Evolutionary conservation across 2,329 filamentous ascomycete species (phyloP).

Genomic region (Fusarium sp.): DNA sequence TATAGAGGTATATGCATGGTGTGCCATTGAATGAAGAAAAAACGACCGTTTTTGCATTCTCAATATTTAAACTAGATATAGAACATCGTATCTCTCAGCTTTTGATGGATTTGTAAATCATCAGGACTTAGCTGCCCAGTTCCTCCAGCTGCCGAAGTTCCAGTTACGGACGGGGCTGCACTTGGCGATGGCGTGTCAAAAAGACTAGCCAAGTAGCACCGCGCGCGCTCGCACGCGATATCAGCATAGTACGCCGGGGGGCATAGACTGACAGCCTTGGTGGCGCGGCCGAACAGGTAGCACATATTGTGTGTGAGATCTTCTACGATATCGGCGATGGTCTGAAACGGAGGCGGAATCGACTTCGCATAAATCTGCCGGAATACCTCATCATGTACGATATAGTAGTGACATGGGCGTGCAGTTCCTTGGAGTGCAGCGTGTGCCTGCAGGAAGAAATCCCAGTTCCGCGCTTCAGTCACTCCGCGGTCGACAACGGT

Average conservation of each 20-base stretch:
- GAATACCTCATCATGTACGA: not conserved
- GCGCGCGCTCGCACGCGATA: not conserved
- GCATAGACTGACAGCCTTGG: not conserved
- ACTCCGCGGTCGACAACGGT: not conserved
- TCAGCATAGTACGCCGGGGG: not conserved
- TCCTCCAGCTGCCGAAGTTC: not conserved
- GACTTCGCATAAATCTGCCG: not conserved
- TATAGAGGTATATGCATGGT: accelerated
- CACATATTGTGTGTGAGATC: not conserved
- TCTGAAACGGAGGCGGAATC: not conserved
- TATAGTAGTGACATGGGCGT: not conserved
- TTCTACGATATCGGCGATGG: not conserved
- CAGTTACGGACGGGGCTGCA: not conserved
- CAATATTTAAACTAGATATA: not conserved
- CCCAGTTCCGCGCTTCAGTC: not conserved
- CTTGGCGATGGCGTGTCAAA: not conserved
- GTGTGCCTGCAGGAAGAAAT: not conserved
- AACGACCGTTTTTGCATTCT: not conserved
- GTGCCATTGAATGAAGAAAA: not conserved
- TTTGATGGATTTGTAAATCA: not conserved
- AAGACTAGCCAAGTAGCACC: not conserved
- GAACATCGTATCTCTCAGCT: not conserved
- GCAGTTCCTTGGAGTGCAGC: not conserved
- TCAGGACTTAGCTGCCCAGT: not conserved
- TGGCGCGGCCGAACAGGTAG: not conserved